Conservation (phyloP, 2,329 filamentous ascomycete species). For the Pseudopithomyces maydicus region DNA sequence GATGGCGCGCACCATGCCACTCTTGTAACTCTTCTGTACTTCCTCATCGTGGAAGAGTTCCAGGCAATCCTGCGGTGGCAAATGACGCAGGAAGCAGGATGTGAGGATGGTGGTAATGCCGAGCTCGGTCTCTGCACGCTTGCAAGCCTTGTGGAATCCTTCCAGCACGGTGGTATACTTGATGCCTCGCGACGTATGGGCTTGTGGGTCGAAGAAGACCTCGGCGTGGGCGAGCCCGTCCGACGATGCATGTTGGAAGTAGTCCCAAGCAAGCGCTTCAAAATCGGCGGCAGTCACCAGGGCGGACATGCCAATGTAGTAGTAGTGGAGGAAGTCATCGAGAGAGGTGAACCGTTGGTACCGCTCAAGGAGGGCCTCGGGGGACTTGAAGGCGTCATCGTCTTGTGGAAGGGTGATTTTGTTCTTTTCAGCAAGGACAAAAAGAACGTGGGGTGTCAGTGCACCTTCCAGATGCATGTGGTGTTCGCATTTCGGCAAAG, state of each 20-base stretch:
- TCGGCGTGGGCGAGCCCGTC: conserved; percentile 75
- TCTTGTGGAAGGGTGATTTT: conserved; percentile 60
- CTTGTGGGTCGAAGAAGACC: conserved; percentile 82
- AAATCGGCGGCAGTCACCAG: conserved; percentile 71
- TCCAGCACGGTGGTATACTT: conserved; percentile 66
- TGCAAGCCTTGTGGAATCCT: conserved; percentile 66
- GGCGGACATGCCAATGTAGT: conserved; percentile 76
- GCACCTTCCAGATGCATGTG: conserved; percentile 82
- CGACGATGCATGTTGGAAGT: conserved; percentile 67
- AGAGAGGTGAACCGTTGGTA: conserved; percentile 72
- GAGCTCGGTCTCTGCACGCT: conserved; percentile 65
- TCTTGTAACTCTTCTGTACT: conserved; percentile 50
- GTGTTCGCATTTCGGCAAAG: conserved; percentile 80
- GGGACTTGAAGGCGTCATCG: conserved; percentile 68
- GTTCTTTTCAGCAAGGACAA: conserved; percentile 71
- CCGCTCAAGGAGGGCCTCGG: conserved; percentile 63
- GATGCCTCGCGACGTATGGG: conserved; percentile 69
- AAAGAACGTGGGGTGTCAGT: conserved; percentile 71
- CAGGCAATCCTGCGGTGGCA: conserved; percentile 62
- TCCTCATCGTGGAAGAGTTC: conserved; percentile 53
- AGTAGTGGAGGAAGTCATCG: conserved; percentile 79
- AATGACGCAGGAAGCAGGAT: conserved; percentile 73
- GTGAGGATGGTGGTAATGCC: conserved; percentile 70
- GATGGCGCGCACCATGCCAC: conserved; percentile 64
- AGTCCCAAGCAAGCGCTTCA: conserved; percentile 72